Evolutionary conservation across 2,329 filamentous ascomycete genomes (phyloP).

Genomic region (Chaetomium sp.): DNA sequence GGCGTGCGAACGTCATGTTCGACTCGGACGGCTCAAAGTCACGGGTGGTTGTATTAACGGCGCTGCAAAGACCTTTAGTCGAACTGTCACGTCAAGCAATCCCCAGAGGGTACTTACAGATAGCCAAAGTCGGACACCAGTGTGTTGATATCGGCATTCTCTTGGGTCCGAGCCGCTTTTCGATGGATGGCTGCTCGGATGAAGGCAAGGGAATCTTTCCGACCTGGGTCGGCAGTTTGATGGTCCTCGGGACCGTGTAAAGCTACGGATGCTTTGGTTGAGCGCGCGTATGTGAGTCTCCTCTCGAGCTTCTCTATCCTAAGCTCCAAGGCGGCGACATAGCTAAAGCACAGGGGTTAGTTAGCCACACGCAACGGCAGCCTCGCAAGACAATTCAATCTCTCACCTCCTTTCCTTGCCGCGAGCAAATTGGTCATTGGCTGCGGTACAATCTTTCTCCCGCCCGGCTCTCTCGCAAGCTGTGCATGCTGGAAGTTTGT

Average conservation of each 20-base stretch:
- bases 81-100: not conserved
- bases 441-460: constrained; percentile 80
- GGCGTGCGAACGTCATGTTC: constrained; percentile 85
- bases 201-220: constrained; percentile 56
- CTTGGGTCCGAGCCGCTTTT: constrained; percentile 58
- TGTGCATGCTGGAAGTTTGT: constrained; percentile 89
- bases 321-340: constrained; percentile 90
- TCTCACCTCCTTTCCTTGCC: constrained; percentile 83
- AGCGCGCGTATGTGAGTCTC: constrained; percentile 62
- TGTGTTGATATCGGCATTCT: constrained; percentile 83
- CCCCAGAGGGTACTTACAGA: constrained; percentile 48
- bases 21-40: constrained; percentile 86
- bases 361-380: not conserved
- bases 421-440: constrained; percentile 90
- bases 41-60: constrained; percentile 87
- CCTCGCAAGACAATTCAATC: not conserved
- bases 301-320: constrained; percentile 83
- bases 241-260: constrained; percentile 54
- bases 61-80: constrained; percentile 37
- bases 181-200: constrained; percentile 59
- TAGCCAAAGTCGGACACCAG: constrained; percentile 92
- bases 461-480: constrained; percentile 90
- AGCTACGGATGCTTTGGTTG: constrained; percentile 63
- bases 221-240: constrained; percentile 23
- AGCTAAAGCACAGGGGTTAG: constrained; percentile 42